Evolutionary conservation across 2,329 filamentous ascomycete genomes (phyloP).

Genomic region (Cladorrhinum sp.): DNA sequence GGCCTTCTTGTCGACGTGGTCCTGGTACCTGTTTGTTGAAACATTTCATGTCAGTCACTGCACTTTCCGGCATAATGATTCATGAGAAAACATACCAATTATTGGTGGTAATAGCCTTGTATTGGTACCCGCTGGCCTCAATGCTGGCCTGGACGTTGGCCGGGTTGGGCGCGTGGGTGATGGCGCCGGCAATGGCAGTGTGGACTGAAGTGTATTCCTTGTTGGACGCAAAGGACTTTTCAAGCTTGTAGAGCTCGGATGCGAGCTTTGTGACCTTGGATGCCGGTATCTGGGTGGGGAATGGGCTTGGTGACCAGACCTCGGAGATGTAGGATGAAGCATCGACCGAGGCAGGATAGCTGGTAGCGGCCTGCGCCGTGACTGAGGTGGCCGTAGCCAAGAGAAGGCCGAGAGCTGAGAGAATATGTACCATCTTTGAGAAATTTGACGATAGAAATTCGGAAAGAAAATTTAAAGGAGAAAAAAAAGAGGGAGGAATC

Average conservation of each 20-base stretch:
- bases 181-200: neutral
- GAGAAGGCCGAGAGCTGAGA: neutral
- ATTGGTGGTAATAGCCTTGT: neutral
- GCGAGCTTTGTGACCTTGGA: neutral
- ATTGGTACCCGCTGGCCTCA: neutral
- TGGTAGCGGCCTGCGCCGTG: neutral
- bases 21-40: neutral
- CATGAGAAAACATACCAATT: neutral
- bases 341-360: neutral
- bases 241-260: neutral
- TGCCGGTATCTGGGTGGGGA: neutral
- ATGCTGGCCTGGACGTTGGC: neutral
- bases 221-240: neutral
- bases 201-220: neutral
- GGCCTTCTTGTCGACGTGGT: neutral
- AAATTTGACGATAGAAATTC: neutral
- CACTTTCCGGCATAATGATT: neutral
- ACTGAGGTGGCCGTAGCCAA: neutral
- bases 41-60: no score
- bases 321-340: neutral
- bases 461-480: no score
- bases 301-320: neutral
- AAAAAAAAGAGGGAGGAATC: no score
- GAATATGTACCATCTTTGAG: neutral
- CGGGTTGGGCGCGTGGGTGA: constrained; percentile 1